Evolutionary conservation across 352 stramenopile species (phyloP).

Genomic region (Pythium chondricola): DNA sequence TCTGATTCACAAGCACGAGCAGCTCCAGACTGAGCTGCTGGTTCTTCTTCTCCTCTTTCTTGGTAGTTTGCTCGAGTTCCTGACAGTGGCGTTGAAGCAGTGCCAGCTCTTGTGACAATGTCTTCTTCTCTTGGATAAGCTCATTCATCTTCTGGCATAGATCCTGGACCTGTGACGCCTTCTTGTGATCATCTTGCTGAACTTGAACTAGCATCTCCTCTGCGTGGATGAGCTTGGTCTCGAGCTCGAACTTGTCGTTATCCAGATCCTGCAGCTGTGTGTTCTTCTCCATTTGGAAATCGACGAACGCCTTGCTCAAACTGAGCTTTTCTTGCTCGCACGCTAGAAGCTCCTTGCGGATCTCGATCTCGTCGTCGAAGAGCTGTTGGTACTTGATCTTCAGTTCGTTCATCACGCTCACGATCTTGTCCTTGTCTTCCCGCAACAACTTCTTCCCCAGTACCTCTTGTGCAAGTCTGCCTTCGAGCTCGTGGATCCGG

Average conservation of each 20-base stretch:
- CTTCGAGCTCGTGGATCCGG: constrained; percentile 40
- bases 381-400: constrained; percentile 54
- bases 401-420: constrained; percentile 31
- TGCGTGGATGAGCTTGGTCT: constrained; percentile 52
- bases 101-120: constrained; percentile 26
- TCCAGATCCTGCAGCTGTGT: constrained; percentile 36
- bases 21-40: constrained; percentile 67
- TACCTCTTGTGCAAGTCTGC: constrained; percentile 23
- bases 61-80: constrained; percentile 21
- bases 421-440: constrained; percentile 47
- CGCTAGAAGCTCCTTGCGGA: constrained; percentile 48
- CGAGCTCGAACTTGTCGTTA: constrained; percentile 52
- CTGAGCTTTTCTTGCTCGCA: constrained; percentile 68
- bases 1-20: constrained; percentile 63
- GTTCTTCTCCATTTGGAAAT: constrained; percentile 53
- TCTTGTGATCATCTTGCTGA: constrained; percentile 48
- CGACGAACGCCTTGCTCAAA: constrained; percentile 58
- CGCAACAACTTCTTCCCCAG: constrained; percentile 37
- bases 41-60: constrained; percentile 47
- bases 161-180: constrained; percentile 47
- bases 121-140: constrained; percentile 36
- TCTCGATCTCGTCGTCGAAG: constrained; percentile 53
- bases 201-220: constrained; percentile 64
- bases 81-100: constrained; percentile 29
- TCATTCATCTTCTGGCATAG: constrained; percentile 52